Evolutionary conservation across 2,329 filamentous ascomycete species (phyloP).

Genomic region (Beauveria pseudobassiana): DNA sequence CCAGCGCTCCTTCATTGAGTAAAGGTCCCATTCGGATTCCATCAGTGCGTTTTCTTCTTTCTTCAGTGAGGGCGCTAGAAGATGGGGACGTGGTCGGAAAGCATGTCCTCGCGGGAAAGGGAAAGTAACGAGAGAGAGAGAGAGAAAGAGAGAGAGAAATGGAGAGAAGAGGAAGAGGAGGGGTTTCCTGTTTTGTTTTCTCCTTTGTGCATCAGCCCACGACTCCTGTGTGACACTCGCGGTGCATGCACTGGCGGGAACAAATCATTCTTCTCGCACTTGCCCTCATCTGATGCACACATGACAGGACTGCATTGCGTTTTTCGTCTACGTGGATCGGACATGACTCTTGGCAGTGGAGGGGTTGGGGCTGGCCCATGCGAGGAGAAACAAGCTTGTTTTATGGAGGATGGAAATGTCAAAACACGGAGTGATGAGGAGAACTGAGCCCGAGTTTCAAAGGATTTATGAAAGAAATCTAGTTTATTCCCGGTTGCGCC

Average conservation of each 20-base stretch:
- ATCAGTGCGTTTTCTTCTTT: not conserved
- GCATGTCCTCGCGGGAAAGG: too few relatives aligned
- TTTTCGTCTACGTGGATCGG: not conserved
- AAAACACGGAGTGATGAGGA: too few relatives aligned
- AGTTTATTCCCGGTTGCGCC: too few relatives aligned
- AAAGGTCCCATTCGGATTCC: not conserved
- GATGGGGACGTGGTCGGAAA: too few relatives aligned
- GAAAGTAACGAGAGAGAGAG: too few relatives aligned
- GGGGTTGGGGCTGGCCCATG: too few relatives aligned
- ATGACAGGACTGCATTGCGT: not conserved
- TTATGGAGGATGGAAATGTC: too few relatives aligned
- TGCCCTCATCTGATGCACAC: not conserved
- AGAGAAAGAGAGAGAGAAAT: not conserved
- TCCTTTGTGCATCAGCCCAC: not conserved
- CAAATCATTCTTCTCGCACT: not conserved
- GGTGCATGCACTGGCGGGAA: not conserved
- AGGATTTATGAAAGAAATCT: too few relatives aligned
- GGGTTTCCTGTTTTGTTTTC: not conserved
- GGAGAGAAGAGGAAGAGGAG: not conserved
- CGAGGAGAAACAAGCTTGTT: too few relatives aligned
- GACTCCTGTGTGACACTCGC: not conserved
- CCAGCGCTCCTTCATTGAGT: slow-evolving; percentile 1
- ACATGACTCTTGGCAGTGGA: not conserved
- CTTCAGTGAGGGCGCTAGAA: too few relatives aligned
- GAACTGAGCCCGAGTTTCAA: too few relatives aligned